Evolutionary conservation across 2,329 filamentous ascomycete genomes (phyloP).

Genomic region (Nemania sp.): DNA sequence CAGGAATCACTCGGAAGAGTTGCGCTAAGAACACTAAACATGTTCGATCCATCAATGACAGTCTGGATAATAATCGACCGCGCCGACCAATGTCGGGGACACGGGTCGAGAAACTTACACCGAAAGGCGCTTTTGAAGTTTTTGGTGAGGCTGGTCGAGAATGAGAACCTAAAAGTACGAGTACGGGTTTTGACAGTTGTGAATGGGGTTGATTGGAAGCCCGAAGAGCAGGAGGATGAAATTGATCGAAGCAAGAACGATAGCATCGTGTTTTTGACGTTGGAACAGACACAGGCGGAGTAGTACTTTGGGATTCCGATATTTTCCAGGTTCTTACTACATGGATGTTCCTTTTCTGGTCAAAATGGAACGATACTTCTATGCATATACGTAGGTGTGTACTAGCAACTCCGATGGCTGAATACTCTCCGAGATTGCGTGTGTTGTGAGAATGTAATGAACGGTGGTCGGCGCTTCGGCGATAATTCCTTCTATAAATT

Average conservation of each 20-base stretch:
- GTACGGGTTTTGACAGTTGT: conserved; percentile 3
- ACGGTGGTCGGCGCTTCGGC: no score
- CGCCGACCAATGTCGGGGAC: background rate
- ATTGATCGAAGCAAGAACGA: background rate
- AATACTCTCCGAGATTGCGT: no score
- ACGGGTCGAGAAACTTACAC: background rate
- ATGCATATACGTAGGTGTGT: no score
- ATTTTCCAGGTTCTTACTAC: no score
- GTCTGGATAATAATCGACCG: conserved; percentile 4
- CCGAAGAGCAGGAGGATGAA: conserved; percentile 5
- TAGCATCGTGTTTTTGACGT: background rate
- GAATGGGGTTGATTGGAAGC: conserved; percentile 4
- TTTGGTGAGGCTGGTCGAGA: conserved; percentile 5
- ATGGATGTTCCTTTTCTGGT: no score
- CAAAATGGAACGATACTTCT: no score
- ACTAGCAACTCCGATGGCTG: no score
- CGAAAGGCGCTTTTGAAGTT: conserved; percentile 4
- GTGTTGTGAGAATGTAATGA: no score
- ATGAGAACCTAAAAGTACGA: background rate
- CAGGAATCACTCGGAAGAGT: background rate
- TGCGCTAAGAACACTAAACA: background rate
- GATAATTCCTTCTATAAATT: no score
- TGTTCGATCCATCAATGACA: background rate
- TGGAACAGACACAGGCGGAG: conserved; percentile 1
- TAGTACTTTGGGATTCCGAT: no score